Evolutionary conservation across 2,329 filamentous ascomycete species (phyloP).

Genomic region (Colletotrichum sp.): DNA sequence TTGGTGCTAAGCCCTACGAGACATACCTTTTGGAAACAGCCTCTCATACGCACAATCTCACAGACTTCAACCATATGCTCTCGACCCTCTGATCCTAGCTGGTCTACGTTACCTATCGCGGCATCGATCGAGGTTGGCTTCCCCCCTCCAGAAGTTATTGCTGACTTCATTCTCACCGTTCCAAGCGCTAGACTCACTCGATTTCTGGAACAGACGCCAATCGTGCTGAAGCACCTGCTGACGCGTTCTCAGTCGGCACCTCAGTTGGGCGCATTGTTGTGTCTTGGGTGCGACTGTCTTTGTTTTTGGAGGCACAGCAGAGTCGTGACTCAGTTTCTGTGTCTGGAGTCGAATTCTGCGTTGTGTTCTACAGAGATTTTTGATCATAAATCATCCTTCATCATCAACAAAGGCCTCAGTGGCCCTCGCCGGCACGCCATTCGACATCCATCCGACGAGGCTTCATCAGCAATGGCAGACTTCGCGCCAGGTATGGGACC

Average conservation of each 20-base stretch:
- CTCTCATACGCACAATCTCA: not conserved
- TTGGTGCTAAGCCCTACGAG: not conserved
- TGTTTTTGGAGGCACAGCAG: not conserved
- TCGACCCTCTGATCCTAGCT: not conserved
- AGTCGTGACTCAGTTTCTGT: not conserved
- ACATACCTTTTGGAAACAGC: not conserved
- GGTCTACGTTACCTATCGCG: not conserved
- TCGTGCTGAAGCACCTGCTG: not conserved
- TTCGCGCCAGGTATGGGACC: conserved; percentile 13
- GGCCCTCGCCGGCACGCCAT: not conserved
- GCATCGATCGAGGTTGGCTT: conserved; percentile 2
- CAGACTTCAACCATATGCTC: not conserved
- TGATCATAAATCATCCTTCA: not conserved
- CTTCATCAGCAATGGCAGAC: not conserved
- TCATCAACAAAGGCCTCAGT: not conserved
- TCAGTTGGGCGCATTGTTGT: not conserved
- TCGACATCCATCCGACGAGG: not conserved
- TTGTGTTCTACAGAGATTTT: not conserved
- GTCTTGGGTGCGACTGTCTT: not conserved
- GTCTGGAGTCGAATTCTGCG: not conserved
- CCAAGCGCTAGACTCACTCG: not conserved
- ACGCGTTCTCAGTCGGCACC: not conserved
- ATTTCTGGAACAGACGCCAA: not conserved
- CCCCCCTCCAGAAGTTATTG: not conserved
- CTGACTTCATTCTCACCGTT: not conserved